These are phyloP conservation scores for Zea mays DNA, from an alignment of 176 grass and related monocot species.

Conservation along the genomic window Zm-B73-REFERENCE-NAM-5.0 NC_050104.1:130489001-130489500, in stretches of 20 bases:
- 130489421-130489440: conserved; percentile 87
- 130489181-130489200: conserved; percentile 85
- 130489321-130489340: conserved; percentile 93
- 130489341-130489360: conserved; percentile 98
- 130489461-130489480: neutral
- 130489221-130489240: conserved; percentile 82
- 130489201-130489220: conserved; percentile 86
- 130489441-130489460: neutral
- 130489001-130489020: no score
- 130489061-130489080: conserved; percentile 82
- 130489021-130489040: neutral
- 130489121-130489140: conserved; percentile 69
- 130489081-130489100: conserved; percentile 89
- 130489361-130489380: conserved; percentile 79
- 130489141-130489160: conserved; percentile 94
- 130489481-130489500: neutral
- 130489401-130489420: conserved; percentile 93
- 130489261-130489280: conserved; percentile 88
- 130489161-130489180: conserved; percentile 65
- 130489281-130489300: conserved; percentile 92
- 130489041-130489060: conserved; percentile 29
- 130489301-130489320: conserved; percentile 83
- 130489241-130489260: conserved; percentile 99
- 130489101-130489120: conserved; percentile 89
- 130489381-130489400: conserved; percentile 62